A percentile compares a stretch with the other conserved stretches of the same genome.
phyloP scores from a whole-genome alignment of 2,329 filamentous ascomycete species.

The Dryadomyces quercivorus region DNA sequence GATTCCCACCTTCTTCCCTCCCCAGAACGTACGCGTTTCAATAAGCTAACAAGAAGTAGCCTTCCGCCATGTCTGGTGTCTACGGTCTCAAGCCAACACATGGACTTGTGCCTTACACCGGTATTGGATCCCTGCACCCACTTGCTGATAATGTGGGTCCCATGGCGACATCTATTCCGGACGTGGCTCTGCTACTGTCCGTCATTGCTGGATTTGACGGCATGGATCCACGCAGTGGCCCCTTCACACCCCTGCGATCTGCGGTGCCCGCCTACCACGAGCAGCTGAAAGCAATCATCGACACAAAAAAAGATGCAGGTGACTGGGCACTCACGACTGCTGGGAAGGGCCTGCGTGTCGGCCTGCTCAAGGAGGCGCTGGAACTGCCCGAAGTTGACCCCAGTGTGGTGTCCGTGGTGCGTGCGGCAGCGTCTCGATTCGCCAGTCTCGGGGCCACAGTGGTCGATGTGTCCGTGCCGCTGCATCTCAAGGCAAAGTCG shows the following conservation, averaged over 20 bases:
- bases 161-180: slow-evolving; percentile 28
- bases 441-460: slow-evolving; percentile 29
- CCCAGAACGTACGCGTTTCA: too few relatives aligned
- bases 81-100: slow-evolving; percentile 35
- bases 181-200: slow-evolving; percentile 27
- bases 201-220: slow-evolving; percentile 34
- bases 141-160: slow-evolving; percentile 33
- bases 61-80: slow-evolving; percentile 26
- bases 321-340: slow-evolving; percentile 16
- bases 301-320: slow-evolving; percentile 9
- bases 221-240: slow-evolving; percentile 30
- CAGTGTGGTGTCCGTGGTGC: slow-evolving; percentile 24
- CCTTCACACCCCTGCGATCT: slow-evolving; percentile 22
- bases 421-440: slow-evolving; percentile 24
- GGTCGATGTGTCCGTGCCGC: slow-evolving; percentile 30
- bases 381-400: slow-evolving; percentile 23
- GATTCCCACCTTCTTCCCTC: not conserved
- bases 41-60: slow-evolving; percentile 8
- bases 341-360: slow-evolving; percentile 28
- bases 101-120: slow-evolving; percentile 37
- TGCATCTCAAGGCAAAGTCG: slow-evolving; percentile 30
- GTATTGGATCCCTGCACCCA: slow-evolving; percentile 26
- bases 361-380: slow-evolving; percentile 32
- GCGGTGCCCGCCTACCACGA: slow-evolving; percentile 21
- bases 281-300: slow-evolving; percentile 15